A percentile compares a stretch with the other conserved stretches of the same genome.
phyloP scores from a whole-genome alignment of 176 grass and related monocot genomes.

The Aegilops bicornis region DNA sequence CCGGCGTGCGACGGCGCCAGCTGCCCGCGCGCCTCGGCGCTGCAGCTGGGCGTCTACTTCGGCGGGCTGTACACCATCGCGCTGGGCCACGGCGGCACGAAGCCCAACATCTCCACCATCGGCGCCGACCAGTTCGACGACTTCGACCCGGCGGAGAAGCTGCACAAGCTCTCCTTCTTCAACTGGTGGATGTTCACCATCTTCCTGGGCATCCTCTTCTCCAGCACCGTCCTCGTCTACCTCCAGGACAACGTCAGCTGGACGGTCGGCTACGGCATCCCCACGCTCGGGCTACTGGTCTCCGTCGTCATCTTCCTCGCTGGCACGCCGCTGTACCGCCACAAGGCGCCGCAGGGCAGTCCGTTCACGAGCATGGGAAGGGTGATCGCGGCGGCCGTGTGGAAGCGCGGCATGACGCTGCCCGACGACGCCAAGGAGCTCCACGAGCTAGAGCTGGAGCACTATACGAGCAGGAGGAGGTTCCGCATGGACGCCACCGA shows the following conservation, averaged over 20 bases:
- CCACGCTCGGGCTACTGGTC: constrained; percentile 47
- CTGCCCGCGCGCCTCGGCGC: constrained; percentile 46
- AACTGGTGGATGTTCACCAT: constrained; percentile 97
- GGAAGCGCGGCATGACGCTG: constrained; percentile 28
- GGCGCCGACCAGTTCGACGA: constrained; percentile 95
- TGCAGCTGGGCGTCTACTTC: constrained; percentile 73
- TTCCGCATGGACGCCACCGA: constrained; percentile 54
- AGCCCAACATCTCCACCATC: constrained; percentile 92
- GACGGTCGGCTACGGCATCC: constrained; percentile 67
- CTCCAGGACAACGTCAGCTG: constrained; percentile 88
- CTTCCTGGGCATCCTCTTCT: constrained; percentile 76
- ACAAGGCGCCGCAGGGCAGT: constrained; percentile 77
- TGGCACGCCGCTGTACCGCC: constrained; percentile 79
- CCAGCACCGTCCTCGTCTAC: constrained; percentile 77
- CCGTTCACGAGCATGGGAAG: constrained; percentile 55
- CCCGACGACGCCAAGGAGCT: constrained; percentile 44
- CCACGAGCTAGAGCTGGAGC: constrained; percentile 49
- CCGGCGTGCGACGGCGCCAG: constrained; percentile 31
- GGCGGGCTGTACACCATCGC: constrained; percentile 75
- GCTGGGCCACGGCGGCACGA: constrained; percentile 72
- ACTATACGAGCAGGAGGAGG: constrained; percentile 28
- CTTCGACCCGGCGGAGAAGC: constrained; percentile 63
- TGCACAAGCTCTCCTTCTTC: constrained; percentile 88
- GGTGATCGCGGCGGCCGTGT: constrained; percentile 47
- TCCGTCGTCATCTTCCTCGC: constrained; percentile 68